Evolutionary conservation across 225 moss, liverwort and hornwort genomes (phyloP).

Genomic region (Pleurozium schreberi): DNA sequence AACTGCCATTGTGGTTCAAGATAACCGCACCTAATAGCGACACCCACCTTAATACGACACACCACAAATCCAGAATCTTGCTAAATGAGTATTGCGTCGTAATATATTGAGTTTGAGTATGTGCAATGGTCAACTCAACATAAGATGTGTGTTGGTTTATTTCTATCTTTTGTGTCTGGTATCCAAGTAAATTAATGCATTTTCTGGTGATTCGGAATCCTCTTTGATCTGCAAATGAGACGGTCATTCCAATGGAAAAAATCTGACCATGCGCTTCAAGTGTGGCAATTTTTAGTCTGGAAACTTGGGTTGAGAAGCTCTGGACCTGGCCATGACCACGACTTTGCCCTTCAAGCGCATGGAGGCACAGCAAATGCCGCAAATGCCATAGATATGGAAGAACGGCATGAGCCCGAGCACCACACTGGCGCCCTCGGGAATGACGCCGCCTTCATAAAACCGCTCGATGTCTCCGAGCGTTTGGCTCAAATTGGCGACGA

Average conservation of each 20-base stretch:
- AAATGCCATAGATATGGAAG: constrained; percentile 94
- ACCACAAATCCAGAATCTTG: background rate
- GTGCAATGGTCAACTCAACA: background rate
- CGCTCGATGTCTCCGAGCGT: constrained; percentile 45
- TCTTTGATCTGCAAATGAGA: background rate
- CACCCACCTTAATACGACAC: background rate
- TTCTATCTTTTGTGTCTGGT: background rate
- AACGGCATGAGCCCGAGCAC: constrained; percentile 93
- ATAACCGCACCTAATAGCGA: background rate
- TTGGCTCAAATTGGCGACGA: constrained; percentile 59
- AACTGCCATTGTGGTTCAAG: background rate
- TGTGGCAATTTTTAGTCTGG: no score
- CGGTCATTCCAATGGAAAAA: no score
- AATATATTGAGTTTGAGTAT: background rate
- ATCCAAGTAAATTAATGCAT: no score
- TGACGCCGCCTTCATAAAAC: constrained; percentile 6
- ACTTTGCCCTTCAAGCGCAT: constrained; percentile 72
- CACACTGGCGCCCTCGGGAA: constrained; percentile 12
- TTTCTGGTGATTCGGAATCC: background rate
- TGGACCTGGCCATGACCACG: constrained; percentile 69
- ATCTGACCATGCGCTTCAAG: background rate
- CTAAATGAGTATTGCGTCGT: background rate
- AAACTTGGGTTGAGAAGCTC: background rate
- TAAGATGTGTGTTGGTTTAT: no score
- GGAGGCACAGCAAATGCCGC: constrained; percentile 63